Evolutionary conservation across 139 green algal species (phyloP).

Genomic region (Tetraselmis striata): DNA sequence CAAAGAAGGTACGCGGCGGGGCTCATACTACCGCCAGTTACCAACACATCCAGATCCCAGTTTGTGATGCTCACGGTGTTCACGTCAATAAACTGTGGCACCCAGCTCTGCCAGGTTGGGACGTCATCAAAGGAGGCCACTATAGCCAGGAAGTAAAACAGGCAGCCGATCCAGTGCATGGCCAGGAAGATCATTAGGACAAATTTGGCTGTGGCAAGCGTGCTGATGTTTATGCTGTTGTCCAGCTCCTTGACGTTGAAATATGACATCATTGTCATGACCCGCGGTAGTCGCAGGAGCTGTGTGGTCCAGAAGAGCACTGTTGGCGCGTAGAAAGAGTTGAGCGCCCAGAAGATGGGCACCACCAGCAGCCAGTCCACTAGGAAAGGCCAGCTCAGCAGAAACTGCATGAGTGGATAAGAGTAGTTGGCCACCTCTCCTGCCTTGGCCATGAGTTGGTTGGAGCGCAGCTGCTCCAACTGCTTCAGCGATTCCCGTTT

Average conservation of each 20-base stretch:
- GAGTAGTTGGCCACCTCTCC: background rate
- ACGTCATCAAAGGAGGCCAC: slow-evolving; percentile 1
- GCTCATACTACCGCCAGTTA: background rate
- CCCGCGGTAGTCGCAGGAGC: background rate
- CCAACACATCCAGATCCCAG: background rate
- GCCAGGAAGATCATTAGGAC: slow-evolving; percentile 20
- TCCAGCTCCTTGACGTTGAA: background rate
- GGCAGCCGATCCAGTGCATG: slow-evolving; percentile 32
- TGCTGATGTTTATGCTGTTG: slow-evolving; percentile 23
- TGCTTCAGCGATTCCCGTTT: background rate
- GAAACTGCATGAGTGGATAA: background rate
- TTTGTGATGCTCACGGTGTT: background rate
- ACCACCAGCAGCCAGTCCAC: background rate
- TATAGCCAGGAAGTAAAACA: slow-evolving; percentile 24
- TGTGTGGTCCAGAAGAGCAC: background rate
- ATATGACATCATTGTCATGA: background rate
- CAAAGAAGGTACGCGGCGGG: background rate
- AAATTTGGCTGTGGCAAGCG: slow-evolving; percentile 28
- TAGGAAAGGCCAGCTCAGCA: background rate
- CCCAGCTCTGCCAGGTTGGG: slow-evolving; percentile 2
- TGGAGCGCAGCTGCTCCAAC: background rate
- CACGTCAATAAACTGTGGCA: slow-evolving; percentile 13
- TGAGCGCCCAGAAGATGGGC: background rate
- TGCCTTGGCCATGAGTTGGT: background rate
- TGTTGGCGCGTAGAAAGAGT: background rate